These are phyloP conservation scores for Termitomyces sp. DNA, from an alignment of 768 basidiomycete genomes.

Conservation along the genomic window DNA sequence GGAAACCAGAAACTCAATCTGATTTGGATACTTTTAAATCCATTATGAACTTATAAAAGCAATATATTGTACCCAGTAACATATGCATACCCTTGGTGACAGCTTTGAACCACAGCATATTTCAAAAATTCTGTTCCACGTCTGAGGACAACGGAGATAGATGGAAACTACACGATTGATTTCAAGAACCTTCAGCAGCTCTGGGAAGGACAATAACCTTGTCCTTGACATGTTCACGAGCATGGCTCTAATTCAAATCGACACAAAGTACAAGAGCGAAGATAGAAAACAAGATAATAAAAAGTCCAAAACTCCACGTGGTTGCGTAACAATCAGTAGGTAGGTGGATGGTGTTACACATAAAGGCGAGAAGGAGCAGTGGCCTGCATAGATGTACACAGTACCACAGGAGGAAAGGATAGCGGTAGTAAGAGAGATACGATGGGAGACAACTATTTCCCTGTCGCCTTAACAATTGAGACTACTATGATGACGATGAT, in stretches of 20 bases:
- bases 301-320: slow-evolving; percentile 8
- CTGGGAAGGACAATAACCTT: background rate
- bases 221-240: background rate
- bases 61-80: too few species aligned
- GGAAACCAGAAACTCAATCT: background rate
- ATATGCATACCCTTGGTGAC: too few species aligned
- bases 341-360: slow-evolving; percentile 9
- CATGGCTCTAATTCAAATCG: slow-evolving; percentile 2
- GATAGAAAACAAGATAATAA: slow-evolving; percentile 9
- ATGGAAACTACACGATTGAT: background rate
- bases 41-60: too few species aligned
- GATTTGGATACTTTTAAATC: background rate
- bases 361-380: slow-evolving; percentile 9
- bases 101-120: too few species aligned
- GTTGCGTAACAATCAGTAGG: slow-evolving; percentile 5
- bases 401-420: slow-evolving; percentile 17
- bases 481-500: slow-evolving; percentile 96
- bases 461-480: slow-evolving; percentile 84
- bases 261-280: slow-evolving; percentile 8
- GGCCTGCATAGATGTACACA: slow-evolving; percentile 38
- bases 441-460: slow-evolving; percentile 27
- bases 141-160: background rate
- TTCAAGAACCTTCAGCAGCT: background rate
- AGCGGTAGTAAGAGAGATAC: slow-evolving; percentile 9
- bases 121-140: background rate